Evolutionary conservation across 257 asterid genomes (phyloP).

Genomic region (Salvia splendens): DNA sequence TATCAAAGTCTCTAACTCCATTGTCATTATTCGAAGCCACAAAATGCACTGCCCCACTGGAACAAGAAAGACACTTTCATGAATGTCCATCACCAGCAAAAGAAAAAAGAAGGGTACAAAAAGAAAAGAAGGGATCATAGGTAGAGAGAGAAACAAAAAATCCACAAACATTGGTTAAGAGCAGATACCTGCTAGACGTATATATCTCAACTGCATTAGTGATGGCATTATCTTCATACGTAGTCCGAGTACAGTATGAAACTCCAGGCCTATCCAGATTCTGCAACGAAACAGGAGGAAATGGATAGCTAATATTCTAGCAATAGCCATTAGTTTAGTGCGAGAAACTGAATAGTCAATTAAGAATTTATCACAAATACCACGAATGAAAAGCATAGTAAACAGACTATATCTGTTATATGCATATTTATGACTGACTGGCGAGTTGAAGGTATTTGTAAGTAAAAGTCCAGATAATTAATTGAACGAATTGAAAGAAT

Average conservation of each 20-base stretch:
- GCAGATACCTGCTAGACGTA: constrained; percentile 58
- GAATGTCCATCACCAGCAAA: background rate
- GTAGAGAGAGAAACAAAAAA: constrained; percentile 10
- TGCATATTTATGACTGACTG: background rate
- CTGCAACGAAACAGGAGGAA: constrained; percentile 47
- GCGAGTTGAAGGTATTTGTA: constrained; percentile 16
- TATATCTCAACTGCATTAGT: constrained; percentile 82
- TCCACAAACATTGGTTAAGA: constrained; percentile 1
- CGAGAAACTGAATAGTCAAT: constrained; percentile 1
- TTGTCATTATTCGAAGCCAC: constrained; percentile 86
- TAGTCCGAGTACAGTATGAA: constrained; percentile 82
- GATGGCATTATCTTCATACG: constrained; percentile 93
- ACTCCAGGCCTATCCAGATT: constrained; percentile 86
- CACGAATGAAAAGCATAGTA: background rate
- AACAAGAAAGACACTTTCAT: constrained; percentile 37
- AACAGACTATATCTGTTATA: background rate
- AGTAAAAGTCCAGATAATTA: background rate
- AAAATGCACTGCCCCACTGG: constrained; percentile 91
- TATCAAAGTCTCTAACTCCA: constrained; percentile 85
- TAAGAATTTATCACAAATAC: constrained; percentile 8
- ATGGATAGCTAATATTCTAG: constrained; percentile 12
- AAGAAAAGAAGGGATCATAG: background rate
- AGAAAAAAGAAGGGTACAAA: background rate
- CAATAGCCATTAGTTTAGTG: constrained; percentile 3
- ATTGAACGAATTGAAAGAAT: constrained; percentile 15